Evolutionary conservation across 1,284 basidiomycete genomes (phyloP).

Genomic region (Trichosporon sp.): DNA sequence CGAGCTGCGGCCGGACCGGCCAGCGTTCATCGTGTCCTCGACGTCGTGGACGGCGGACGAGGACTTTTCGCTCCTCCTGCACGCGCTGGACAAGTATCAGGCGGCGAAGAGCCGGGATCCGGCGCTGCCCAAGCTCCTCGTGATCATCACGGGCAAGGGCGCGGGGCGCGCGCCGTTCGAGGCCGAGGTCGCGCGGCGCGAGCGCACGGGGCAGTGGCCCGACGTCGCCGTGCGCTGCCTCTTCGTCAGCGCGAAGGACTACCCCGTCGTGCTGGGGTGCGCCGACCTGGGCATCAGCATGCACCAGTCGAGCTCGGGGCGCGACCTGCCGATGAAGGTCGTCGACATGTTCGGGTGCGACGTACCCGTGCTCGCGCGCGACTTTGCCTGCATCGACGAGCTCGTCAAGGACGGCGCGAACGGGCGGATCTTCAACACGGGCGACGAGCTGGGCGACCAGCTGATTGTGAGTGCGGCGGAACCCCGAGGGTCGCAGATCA

Average conservation of each 20-base stretch:
- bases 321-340: conserved; percentile 98
- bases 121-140: conserved; percentile 66
- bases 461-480: conserved; percentile 65
- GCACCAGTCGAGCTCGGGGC: conserved; percentile 81
- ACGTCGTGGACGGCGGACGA: conserved; percentile 99
- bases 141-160: conserved; percentile 90
- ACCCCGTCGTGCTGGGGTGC: conserved; percentile 77
- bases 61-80: conserved; percentile 79
- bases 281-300: conserved; percentile 89
- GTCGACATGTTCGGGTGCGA: conserved; percentile 99
- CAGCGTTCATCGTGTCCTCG: conserved; percentile 82
- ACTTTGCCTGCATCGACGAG: conserved; percentile 81
- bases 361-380: conserved; percentile 83
- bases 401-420: conserved; percentile 80
- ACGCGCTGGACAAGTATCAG: conserved; percentile 61
- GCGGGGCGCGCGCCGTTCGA: conserved; percentile 72
- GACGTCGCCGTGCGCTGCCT: conserved; percentile 77
- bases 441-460: conserved; percentile 65
- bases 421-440: conserved; percentile 71
- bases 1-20: conserved; percentile 61
- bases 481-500: background rate
- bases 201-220: conserved; percentile 61
- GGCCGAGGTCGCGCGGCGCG: conserved; percentile 58
- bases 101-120: conserved; percentile 15
- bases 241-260: conserved; percentile 85